These are phyloP conservation scores for Boletellus ananiceps DNA, from an alignment of 768 basidiomycete genomes.

Conservation along the genomic window DNA sequence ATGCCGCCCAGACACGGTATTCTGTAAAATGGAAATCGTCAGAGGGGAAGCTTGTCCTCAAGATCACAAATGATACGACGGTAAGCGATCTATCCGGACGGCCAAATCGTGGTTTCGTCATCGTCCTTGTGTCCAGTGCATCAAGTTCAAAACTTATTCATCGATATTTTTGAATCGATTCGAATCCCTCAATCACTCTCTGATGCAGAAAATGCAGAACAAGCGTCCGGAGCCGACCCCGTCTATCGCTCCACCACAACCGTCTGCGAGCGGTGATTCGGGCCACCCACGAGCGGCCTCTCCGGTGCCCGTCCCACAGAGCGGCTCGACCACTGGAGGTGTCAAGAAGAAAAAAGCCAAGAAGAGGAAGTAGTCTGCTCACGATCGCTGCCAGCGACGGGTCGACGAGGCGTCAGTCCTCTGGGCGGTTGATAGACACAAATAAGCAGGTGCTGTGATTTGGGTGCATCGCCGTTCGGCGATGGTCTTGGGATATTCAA, in stretches of 20 bases:
- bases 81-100: conserved; percentile 44
- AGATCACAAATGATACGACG: conserved; percentile 87
- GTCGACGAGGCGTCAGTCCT: neutral
- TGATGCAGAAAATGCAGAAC: conserved; percentile 87
- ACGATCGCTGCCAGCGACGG: conserved; percentile 1
- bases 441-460: neutral
- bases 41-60: conserved; percentile 85
- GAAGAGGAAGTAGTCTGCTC: conserved; percentile 58
- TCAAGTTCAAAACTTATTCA: conserved; percentile 95
- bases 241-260: neutral
- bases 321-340: conserved; percentile 46
- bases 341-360: conserved; percentile 82
- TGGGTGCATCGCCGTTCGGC: conserved; percentile 1
- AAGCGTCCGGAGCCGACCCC: conserved; percentile 36
- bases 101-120: neutral
- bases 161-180: conserved; percentile 96
- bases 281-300: conserved; percentile 32
- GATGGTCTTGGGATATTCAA: neutral
- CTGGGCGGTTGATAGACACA: conserved; percentile 4
- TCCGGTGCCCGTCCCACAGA: conserved; percentile 29
- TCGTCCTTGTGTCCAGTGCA: conserved; percentile 51
- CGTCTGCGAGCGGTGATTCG: conserved; percentile 19
- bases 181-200: conserved; percentile 80
- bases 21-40: conserved; percentile 87
- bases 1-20: conserved; percentile 66